Evolutionary conservation across 768 basidiomycete species (phyloP).

Genomic region (Coprinellus micaceus): DNA sequence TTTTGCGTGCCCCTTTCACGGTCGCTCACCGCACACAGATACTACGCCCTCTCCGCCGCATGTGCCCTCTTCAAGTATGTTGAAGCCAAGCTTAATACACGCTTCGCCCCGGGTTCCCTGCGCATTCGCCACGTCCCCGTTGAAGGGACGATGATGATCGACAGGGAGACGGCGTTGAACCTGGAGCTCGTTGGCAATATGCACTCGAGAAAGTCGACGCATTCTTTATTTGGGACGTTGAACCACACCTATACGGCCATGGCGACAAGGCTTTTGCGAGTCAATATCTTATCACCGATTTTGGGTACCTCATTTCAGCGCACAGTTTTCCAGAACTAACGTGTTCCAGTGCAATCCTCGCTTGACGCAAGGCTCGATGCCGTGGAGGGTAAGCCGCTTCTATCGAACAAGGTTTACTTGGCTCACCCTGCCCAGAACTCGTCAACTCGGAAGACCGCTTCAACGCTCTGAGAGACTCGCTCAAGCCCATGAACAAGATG

Average conservation of each 20-base stretch:
- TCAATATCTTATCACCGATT: slow-evolving; percentile 78
- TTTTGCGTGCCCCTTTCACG: slow-evolving; percentile 3
- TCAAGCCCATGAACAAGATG: slow-evolving; percentile 70
- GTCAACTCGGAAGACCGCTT: slow-evolving; percentile 74
- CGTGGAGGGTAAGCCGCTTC: slow-evolving; percentile 59
- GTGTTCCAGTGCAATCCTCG: slow-evolving; percentile 45
- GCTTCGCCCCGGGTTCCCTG: slow-evolving; percentile 67
- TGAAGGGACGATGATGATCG: slow-evolving; percentile 94
- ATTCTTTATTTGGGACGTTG: slow-evolving; percentile 75
- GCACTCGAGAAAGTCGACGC: slow-evolving; percentile 56
- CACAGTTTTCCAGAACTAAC: too few relatives aligned
- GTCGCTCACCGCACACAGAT: slow-evolving; percentile 41
- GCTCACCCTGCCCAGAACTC: slow-evolving; percentile 48
- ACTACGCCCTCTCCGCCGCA: slow-evolving; percentile 82
- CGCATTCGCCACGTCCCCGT: slow-evolving; percentile 73
- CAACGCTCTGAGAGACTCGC: slow-evolving; percentile 59
- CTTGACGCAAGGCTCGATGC: slow-evolving; percentile 84
- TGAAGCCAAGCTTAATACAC: slow-evolving; percentile 63
- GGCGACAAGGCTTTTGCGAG: slow-evolving; percentile 76
- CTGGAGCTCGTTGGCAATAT: slow-evolving; percentile 86
- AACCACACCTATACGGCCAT: slow-evolving; percentile 89
- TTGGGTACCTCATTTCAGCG: slow-evolving; percentile 44
- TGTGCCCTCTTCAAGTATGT: slow-evolving; percentile 87
- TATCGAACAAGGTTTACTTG: not conserved
- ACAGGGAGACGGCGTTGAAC: slow-evolving; percentile 82